Evolutionary conservation across 129 eudicot species (phyloP).

Genomic region (Flaveria ramosissima): DNA sequence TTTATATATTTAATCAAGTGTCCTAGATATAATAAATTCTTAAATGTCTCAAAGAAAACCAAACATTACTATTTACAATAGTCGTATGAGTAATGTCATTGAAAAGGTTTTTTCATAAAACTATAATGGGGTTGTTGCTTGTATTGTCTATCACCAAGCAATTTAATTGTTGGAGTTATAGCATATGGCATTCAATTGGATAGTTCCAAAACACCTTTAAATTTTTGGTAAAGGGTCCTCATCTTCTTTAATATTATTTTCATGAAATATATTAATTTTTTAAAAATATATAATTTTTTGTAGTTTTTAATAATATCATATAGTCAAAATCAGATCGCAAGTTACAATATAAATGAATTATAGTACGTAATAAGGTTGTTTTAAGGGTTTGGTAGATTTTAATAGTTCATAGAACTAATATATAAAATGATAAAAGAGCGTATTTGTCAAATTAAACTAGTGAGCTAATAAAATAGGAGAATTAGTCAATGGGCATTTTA

Average conservation of each 20-base stretch:
- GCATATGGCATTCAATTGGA: conserved; percentile 43
- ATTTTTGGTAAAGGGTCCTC: conserved; percentile 43
- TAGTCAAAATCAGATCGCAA: neutral
- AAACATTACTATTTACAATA: neutral
- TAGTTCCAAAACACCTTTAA: conserved; percentile 27
- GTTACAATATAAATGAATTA: neutral
- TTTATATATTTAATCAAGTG: neutral
- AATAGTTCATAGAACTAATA: no score
- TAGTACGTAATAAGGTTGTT: neutral
- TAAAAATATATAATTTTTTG: neutral
- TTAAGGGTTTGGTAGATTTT: no score
- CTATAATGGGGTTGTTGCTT: conserved; percentile 33
- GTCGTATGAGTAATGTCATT: neutral
- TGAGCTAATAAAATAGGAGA: neutral
- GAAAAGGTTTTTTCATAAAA: conserved; percentile 25
- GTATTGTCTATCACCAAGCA: conserved; percentile 29
- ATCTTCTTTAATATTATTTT: conserved; percentile 21
- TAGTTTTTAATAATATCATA: neutral
- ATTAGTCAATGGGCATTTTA: neutral
- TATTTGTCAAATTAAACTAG: neutral
- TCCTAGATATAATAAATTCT: neutral
- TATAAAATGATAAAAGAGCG: neutral
- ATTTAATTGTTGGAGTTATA: conserved; percentile 35
- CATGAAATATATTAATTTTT: neutral
- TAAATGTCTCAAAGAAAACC: neutral